phyloP scores from a whole-genome alignment of 148 eudicot species.

The Drosera capensis region DNA sequence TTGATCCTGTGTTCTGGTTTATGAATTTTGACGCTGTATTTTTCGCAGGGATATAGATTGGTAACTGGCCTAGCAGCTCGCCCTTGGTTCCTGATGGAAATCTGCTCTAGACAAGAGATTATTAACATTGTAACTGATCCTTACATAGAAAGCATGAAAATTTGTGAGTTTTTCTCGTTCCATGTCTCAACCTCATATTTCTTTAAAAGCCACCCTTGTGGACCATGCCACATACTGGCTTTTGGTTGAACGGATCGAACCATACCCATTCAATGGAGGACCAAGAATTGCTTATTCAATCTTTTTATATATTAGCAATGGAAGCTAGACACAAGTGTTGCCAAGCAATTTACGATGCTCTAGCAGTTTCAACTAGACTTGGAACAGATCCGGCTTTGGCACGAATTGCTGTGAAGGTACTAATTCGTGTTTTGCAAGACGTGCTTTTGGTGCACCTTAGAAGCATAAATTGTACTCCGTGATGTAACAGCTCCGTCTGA shows the following conservation, averaged over 20 bases:
- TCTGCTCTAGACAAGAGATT: constrained; percentile 68
- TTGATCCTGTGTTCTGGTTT: background rate
- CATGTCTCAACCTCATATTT: background rate
- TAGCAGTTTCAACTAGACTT: constrained; percentile 34
- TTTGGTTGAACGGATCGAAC: too few species aligned
- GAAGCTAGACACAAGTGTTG: constrained; percentile 76
- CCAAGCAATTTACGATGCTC: constrained; percentile 44
- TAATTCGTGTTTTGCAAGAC: background rate
- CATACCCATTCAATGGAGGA: too few species aligned
- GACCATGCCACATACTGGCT: too few species aligned
- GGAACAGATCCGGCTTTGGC: constrained; percentile 41
- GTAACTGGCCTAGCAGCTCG: constrained; percentile 57
- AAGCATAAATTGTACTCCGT: background rate
- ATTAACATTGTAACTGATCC: constrained; percentile 53
- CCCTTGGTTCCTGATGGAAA: constrained; percentile 78
- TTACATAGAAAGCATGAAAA: constrained; percentile 52
- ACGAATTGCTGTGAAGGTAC: constrained; percentile 51
- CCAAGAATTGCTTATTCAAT: too few species aligned
- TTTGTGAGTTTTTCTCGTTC: constrained; percentile 25
- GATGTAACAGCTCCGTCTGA: background rate
- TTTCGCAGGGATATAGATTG: constrained; percentile 58
- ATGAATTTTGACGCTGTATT: background rate
- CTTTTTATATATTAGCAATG: constrained; percentile 45
- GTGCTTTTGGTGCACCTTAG: background rate
- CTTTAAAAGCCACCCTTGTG: background rate